Evolutionary conservation across 2,329 filamentous ascomycete species (phyloP), one percentile per base, ranked within the genome.

Genomic region (Pseudogymnoascus sp.): DNA sequence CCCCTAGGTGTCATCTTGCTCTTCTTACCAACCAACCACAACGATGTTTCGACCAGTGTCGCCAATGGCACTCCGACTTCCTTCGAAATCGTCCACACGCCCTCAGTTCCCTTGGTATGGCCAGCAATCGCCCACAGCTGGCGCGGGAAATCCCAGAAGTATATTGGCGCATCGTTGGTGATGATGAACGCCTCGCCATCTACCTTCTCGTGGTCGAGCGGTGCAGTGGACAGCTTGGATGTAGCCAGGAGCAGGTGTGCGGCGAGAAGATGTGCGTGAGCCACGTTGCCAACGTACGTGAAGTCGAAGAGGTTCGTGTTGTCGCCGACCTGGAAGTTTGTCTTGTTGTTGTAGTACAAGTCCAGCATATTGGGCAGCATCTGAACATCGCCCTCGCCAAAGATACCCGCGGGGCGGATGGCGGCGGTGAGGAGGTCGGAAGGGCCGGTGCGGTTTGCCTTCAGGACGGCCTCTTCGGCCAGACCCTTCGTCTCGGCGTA

Each of bases 401-500:
- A 91, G 74, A 97, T 95, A 67, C 91, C 91, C 11, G 91, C 89
- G 6, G 92, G 91, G 14, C 94, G 90, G 66, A 97, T 83, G 31
- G 92, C 81, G 70, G 84, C 84, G n/a, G 92, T 96, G 8, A 90
- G 80, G 74, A 96, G 85, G 45, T 78, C 77, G 60, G 80, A 77
- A 4, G 81, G 68, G 69, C 75, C 79, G 60, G 78, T 68, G 65
- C 86, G 84, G 80, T 91, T 94, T 70, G 89, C 89, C 61, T 84
- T 79, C 62, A 97, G 80, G 67, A 96, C 91, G 61, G 92, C 78
- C 65, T 87, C 80, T 79, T 97, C 93, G 58, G 92, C 93, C 65
- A 88, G 81, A 62, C 90, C 88, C 68, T 97, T 97, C 12, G 91
- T 95, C 76, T 92, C 87, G 31, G 92, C 92, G 76, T 97, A 97